Conservation (phyloP, 176 grass and related monocot species). For the Cymbopogon citratus region DNA sequence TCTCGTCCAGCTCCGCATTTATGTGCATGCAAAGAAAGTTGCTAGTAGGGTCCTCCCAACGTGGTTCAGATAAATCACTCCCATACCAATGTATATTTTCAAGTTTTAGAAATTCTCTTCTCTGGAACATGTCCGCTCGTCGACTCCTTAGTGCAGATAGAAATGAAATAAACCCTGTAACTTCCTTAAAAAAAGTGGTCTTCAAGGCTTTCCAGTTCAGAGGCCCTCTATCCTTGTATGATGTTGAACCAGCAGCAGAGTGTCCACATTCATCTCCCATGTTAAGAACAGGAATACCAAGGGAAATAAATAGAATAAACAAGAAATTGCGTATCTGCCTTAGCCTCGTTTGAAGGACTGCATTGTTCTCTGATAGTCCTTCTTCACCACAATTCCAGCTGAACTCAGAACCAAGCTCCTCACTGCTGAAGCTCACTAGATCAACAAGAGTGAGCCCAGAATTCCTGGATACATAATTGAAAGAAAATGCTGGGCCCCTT, state of each 20-base stretch:
- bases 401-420: slow-evolving; percentile 55
- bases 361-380: slow-evolving; percentile 52
- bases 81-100: slow-evolving; percentile 90
- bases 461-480: slow-evolving; percentile 87
- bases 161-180: slow-evolving; percentile 73
- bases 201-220: slow-evolving; percentile 65
- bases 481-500: slow-evolving; percentile 80
- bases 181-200: slow-evolving; percentile 62
- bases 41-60: slow-evolving; percentile 57
- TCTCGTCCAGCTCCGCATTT: slow-evolving; percentile 45
- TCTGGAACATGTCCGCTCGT: slow-evolving; percentile 66
- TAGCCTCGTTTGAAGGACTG: slow-evolving; percentile 68
- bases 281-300: slow-evolving; percentile 79
- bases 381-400: slow-evolving; percentile 97
- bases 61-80: slow-evolving; percentile 53
- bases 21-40: slow-evolving; percentile 67
- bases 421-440: slow-evolving; percentile 73
- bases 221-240: slow-evolving; percentile 56
- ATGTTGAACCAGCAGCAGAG: slow-evolving; percentile 61
- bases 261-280: slow-evolving; percentile 88
- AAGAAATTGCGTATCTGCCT: slow-evolving; percentile 85
- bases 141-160: slow-evolving; percentile 59
- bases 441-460: slow-evolving; percentile 82
- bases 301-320: slow-evolving; percentile 75
- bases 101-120: slow-evolving; percentile 67